These are phyloP conservation scores for Euphorbia lathyris DNA, from an alignment of 345 rosid species.

Conservation along the genomic window DNA sequence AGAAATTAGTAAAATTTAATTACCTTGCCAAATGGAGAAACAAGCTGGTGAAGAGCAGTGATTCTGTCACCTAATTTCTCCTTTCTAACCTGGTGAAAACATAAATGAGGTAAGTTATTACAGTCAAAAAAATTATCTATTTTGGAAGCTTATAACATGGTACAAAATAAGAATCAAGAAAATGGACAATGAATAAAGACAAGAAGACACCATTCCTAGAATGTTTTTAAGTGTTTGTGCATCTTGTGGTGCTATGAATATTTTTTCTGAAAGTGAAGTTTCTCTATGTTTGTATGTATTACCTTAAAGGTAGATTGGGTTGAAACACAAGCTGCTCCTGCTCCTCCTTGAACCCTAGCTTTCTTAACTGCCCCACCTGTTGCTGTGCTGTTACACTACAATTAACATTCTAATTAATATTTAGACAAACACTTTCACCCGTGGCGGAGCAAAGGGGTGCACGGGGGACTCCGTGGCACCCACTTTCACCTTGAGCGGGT, in stretches of 20 bases:
- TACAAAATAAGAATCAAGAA: slow-evolving; percentile 13
- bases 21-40: slow-evolving; percentile 39
- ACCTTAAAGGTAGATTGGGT: slow-evolving; percentile 32
- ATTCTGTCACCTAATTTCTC: slow-evolving; percentile 37
- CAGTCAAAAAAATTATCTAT: slow-evolving; percentile 1
- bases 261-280: not conserved
- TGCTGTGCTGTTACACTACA: slow-evolving; percentile 71
- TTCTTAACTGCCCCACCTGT: slow-evolving; percentile 81
- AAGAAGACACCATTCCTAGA: slow-evolving; percentile 5
- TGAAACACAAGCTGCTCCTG: too few species aligned
- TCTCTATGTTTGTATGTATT: not conserved
- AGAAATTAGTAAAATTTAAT: not conserved
- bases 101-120: not conserved
- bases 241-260: slow-evolving; percentile 6
- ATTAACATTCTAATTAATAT: not conserved
- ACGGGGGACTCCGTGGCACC: too few species aligned
- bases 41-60: slow-evolving; percentile 34
- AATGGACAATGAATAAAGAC: slow-evolving; percentile 28
- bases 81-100: slow-evolving; percentile 27
- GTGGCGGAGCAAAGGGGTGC: too few species aligned
- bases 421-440: too few species aligned
- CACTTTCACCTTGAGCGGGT: too few species aligned
- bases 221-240: slow-evolving; percentile 28
- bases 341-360: slow-evolving; percentile 62
- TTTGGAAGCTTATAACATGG: not conserved